These are phyloP conservation scores for Gossypium turneri DNA, from an alignment of 345 rosid genomes.

Conservation along the genomic window DNA sequence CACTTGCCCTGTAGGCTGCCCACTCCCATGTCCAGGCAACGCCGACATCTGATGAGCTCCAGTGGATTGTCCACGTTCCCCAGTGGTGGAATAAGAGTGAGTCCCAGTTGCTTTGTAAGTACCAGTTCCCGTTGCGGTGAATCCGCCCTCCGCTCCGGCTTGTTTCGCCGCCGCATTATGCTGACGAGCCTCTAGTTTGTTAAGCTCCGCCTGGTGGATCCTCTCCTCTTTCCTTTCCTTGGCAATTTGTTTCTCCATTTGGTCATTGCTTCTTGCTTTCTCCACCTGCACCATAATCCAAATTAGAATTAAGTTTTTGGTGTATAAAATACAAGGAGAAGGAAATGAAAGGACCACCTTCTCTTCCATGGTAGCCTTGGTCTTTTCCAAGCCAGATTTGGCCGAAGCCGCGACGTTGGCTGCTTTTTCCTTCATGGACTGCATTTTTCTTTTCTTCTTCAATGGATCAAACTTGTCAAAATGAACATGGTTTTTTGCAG, in stretches of 20 bases:
- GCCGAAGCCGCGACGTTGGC: background rate
- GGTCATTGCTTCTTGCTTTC: slow-evolving; percentile 46
- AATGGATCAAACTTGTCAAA: background rate
- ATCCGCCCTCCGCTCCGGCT: slow-evolving; percentile 16
- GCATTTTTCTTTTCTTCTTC: slow-evolving; percentile 28
- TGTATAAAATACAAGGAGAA: no score
- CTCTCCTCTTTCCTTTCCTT: slow-evolving; percentile 46
- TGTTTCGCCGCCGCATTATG: slow-evolving; percentile 45
- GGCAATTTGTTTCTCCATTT: slow-evolving; percentile 54
- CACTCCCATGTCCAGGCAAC: slow-evolving; percentile 46
- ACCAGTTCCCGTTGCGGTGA: slow-evolving; percentile 23
- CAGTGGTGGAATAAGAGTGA: slow-evolving; percentile 35
- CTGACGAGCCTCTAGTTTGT: slow-evolving; percentile 44
- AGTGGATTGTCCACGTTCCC: slow-evolving; percentile 15
- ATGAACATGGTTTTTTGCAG: no score
- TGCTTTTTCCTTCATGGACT: slow-evolving; percentile 44
- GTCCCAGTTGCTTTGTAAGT: slow-evolving; percentile 10
- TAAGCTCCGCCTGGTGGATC: slow-evolving; percentile 40
- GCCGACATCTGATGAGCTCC: slow-evolving; percentile 43
- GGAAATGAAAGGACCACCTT: background rate
- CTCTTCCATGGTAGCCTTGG: background rate
- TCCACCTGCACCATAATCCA: slow-evolving; percentile 36
- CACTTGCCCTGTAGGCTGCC: slow-evolving; percentile 32
- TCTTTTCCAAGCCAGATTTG: background rate
- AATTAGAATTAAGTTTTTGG: background rate